Evolutionary conservation across 495 filamentous ascomycete species (phyloP).

Genomic region (Penicillium turbatum): DNA sequence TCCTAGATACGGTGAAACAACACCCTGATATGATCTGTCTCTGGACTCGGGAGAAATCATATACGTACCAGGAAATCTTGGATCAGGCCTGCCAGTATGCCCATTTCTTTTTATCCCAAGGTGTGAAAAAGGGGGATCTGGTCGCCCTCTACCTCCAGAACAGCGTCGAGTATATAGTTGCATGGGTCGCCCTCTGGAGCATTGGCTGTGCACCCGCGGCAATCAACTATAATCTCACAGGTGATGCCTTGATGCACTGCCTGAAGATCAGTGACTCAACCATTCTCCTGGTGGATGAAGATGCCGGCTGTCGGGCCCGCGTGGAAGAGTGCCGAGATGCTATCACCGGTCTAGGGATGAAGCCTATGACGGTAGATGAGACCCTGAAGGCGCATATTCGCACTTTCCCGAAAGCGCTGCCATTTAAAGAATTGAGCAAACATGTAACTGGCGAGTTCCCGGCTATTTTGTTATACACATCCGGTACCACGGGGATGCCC

Average conservation of each 20-base stretch:
- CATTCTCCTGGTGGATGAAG: slow-evolving; percentile 63
- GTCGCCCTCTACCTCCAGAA: slow-evolving; percentile 69
- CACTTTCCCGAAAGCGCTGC: slow-evolving; percentile 42
- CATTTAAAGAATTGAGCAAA: slow-evolving; percentile 30
- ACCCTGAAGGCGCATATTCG: slow-evolving; percentile 46
- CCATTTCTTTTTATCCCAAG: slow-evolving; percentile 56
- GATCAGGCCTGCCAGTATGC: slow-evolving; percentile 57
- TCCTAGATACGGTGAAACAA: slow-evolving; percentile 51
- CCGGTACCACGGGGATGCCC: slow-evolving; percentile 63
- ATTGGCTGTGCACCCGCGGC: slow-evolving; percentile 65
- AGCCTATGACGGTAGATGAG: slow-evolving; percentile 48
- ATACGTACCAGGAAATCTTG: slow-evolving; percentile 58
- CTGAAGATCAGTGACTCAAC: slow-evolving; percentile 56
- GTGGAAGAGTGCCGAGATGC: slow-evolving; percentile 49
- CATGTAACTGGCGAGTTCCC: slow-evolving; percentile 48
- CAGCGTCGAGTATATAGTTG: slow-evolving; percentile 62
- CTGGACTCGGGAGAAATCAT: slow-evolving; percentile 62
- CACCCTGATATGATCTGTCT: slow-evolving; percentile 52
- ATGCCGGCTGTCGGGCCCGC: slow-evolving; percentile 47
- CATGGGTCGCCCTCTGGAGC: slow-evolving; percentile 56
- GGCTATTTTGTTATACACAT: slow-evolving; percentile 64
- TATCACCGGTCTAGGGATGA: slow-evolving; percentile 51
- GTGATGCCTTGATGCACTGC: slow-evolving; percentile 66
- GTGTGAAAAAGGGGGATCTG: slow-evolving; percentile 60
- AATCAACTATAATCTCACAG: slow-evolving; percentile 69